Evolutionary conservation across 306 rosid genomes (phyloP).

Genomic region (Calophaca sinica): DNA sequence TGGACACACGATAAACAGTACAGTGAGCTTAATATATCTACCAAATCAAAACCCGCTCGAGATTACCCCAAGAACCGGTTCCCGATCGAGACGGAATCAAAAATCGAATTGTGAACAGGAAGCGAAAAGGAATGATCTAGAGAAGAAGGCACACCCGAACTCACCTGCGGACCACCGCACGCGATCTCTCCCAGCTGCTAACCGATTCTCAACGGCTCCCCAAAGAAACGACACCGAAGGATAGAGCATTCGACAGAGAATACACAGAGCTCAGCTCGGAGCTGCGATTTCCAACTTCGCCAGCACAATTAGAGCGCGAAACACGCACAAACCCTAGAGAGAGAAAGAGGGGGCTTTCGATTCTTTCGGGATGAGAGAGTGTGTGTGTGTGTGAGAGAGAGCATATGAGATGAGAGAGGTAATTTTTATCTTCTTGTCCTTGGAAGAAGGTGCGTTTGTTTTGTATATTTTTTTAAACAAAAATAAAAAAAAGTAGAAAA

Average conservation of each 20-base stretch:
- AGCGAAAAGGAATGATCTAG: constrained; percentile 28
- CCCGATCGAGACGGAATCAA: constrained; percentile 52
- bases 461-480: neutral
- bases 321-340: constrained; percentile 78
- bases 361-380: constrained; percentile 46
- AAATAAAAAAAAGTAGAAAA: neutral
- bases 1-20: constrained; percentile 72
- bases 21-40: constrained; percentile 53
- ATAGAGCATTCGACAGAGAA: constrained; percentile 44
- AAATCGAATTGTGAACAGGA: constrained; percentile 37
- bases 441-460: constrained; percentile 52
- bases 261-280: constrained; percentile 37
- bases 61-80: constrained; percentile 13
- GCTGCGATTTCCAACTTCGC: constrained; percentile 51
- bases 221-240: constrained; percentile 38
- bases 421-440: constrained; percentile 59
- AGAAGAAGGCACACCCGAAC: constrained; percentile 46
- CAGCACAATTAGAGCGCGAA: constrained; percentile 67
- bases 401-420: constrained; percentile 45
- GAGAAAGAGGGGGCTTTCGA: constrained; percentile 73
- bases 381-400: constrained; percentile 3
- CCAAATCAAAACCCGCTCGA: constrained; percentile 48
- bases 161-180: constrained; percentile 45
- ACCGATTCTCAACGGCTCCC: constrained; percentile 65
- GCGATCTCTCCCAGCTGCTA: constrained; percentile 44